phyloP scores from a whole-genome alignment of 2,329 filamentous ascomycete species.

The Beauveria pseudobassiana region DNA sequence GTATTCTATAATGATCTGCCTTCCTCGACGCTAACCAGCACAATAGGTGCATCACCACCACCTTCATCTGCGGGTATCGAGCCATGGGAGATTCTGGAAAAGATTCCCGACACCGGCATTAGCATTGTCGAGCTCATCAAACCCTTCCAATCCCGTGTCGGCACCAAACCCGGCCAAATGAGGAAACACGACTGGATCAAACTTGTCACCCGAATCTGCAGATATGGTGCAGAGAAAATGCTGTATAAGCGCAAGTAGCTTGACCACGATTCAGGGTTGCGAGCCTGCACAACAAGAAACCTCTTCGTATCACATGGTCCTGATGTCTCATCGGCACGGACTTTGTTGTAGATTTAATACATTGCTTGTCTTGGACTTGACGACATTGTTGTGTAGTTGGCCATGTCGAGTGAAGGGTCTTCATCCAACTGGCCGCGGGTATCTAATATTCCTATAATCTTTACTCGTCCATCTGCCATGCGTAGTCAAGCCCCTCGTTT shows the following conservation, averaged over 20 bases:
- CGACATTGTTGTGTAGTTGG: neutral
- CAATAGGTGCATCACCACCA: slow-evolving; percentile 25
- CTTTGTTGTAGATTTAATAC: neutral
- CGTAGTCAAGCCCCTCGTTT: slow-evolving; percentile 75
- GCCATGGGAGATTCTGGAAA: slow-evolving; percentile 45
- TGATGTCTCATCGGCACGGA: neutral
- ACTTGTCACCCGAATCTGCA: slow-evolving; percentile 48
- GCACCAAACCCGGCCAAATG: slow-evolving; percentile 43
- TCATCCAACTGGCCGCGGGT: neutral
- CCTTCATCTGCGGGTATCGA: slow-evolving; percentile 34
- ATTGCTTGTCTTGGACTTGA: neutral
- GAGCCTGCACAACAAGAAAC: neutral
- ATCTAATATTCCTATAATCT: neutral
- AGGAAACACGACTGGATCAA: slow-evolving; percentile 49
- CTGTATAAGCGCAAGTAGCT: slow-evolving; percentile 26
- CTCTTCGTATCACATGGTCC: neutral
- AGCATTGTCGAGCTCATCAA: slow-evolving; percentile 46
- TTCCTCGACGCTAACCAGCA: neutral
- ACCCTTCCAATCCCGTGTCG: slow-evolving; percentile 46
- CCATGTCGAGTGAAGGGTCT: neutral
- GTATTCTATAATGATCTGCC: neutral
- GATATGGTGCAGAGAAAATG: slow-evolving; percentile 49
- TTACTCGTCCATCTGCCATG: slow-evolving; percentile 94
- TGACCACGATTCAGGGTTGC: neutral
- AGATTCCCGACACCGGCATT: slow-evolving; percentile 47